A percentile compares a stretch with the other conserved stretches of the same genome.
These are phyloP conservation scores for Ochetophila trinervis DNA, from an alignment of 306 rosid genomes.

Conservation along the genomic window DNA sequence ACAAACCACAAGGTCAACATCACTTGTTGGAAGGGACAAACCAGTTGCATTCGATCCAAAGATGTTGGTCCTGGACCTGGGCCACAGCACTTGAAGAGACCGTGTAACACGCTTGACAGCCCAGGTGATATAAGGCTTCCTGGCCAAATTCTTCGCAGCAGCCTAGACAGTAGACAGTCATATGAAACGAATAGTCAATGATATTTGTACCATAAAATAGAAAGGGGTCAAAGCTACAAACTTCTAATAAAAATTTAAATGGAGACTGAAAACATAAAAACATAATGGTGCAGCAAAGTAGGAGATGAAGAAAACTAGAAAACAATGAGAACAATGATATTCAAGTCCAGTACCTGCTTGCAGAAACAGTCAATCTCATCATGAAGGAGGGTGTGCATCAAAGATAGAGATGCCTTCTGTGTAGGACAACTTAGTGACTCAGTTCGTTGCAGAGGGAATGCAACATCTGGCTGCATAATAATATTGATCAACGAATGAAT, in stretches of 20 bases:
- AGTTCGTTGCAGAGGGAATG: conserved; percentile 72
- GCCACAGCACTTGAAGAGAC: conserved; percentile 94
- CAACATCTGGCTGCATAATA: conserved; percentile 80
- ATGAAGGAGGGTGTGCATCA: conserved; percentile 70
- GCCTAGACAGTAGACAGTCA: conserved; percentile 60
- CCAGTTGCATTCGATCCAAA: conserved; percentile 93
- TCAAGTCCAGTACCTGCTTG: conserved; percentile 51
- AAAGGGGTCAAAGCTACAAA: conserved; percentile 22
- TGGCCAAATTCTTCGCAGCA: conserved; percentile 73
- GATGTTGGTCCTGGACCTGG: conserved; percentile 88
- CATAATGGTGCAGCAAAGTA: not conserved
- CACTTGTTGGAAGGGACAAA: conserved; percentile 94
- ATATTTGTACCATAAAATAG: conserved; percentile 17
- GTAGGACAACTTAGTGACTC: conserved; percentile 62
- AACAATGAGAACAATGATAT: not conserved
- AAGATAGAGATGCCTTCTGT: conserved; percentile 47
- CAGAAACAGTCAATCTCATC: conserved; percentile 85
- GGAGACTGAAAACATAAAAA: conserved; percentile 5
- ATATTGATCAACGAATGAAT: conserved; percentile 13
- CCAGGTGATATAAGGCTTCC: conserved; percentile 91
- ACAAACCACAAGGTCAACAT: conserved; percentile 92
- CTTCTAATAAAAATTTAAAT: conserved; percentile 19
- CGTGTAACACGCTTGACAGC: conserved; percentile 93
- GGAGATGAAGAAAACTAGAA: not conserved
- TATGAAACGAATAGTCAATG: conserved; percentile 20